Evolutionary conservation across 2,329 filamentous ascomycete genomes (phyloP).

Genomic region (Diaporthe ampelina): DNA sequence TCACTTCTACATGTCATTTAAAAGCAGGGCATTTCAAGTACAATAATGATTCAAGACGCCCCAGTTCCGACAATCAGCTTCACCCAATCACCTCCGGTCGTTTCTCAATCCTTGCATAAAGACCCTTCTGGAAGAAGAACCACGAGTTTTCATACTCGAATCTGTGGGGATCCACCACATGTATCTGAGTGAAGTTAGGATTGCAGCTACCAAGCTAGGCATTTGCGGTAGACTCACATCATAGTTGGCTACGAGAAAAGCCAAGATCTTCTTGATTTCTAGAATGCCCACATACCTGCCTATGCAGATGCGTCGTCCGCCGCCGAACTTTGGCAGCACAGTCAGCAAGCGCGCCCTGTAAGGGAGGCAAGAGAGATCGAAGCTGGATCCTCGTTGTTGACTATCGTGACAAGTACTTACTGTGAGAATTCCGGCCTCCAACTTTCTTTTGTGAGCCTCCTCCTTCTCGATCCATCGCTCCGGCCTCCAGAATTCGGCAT

Average conservation of each 20-base stretch:
- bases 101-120: slow-evolving; percentile 32
- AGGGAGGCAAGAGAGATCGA: background rate
- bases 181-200: slow-evolving; percentile 12
- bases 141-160: slow-evolving; percentile 30
- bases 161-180: slow-evolving; percentile 26
- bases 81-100: background rate
- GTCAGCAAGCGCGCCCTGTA: slow-evolving; percentile 8
- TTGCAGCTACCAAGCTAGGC: background rate
- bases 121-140: slow-evolving; percentile 33
- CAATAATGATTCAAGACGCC: background rate
- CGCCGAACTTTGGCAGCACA: slow-evolving; percentile 43
- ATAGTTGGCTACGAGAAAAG: slow-evolving; percentile 47
- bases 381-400: too few species aligned
- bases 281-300: slow-evolving; percentile 47
- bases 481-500: slow-evolving; percentile 46
- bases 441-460: slow-evolving; percentile 40
- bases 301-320: slow-evolving; percentile 47
- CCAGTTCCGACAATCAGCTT: background rate
- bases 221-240: slow-evolving; percentile 43
- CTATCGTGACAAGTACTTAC: too few species aligned
- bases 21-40: too few species aligned
- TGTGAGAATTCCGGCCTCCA: slow-evolving; percentile 43
- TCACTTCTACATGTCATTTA: background rate
- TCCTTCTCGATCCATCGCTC: slow-evolving; percentile 45
- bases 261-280: slow-evolving; percentile 49